Percentiles rank a stretch among this genome's conserved stretches.
Conservation (phyloP, 305 asterid genomes). For the Ajuga reptans region DNA sequence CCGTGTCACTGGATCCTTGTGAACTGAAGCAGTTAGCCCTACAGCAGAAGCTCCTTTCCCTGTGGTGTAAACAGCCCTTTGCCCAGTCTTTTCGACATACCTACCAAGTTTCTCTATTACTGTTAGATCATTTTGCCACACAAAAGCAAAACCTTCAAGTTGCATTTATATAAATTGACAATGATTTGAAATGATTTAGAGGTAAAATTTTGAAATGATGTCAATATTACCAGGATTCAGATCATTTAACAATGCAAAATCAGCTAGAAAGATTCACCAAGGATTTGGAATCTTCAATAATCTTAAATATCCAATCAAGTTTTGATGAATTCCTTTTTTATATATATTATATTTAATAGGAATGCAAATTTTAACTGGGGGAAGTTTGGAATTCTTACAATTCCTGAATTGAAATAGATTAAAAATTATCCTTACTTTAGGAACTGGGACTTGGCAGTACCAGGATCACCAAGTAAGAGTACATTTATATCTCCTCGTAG, state of each 20-base stretch:
- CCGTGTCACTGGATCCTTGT: conserved; percentile 92
- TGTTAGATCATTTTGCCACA: conserved; percentile 15
- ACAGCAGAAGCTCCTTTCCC: conserved; percentile 99
- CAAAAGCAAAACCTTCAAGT: conserved; percentile 15
- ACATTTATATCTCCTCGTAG: conserved; percentile 88
- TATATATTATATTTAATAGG: not conserved
- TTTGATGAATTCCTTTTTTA: not conserved
- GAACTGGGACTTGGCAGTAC: conserved; percentile 96
- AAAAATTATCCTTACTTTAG: conserved; percentile 59
- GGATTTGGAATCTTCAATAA: not conserved
- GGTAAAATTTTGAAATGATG: not conserved
- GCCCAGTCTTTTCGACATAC: conserved; percentile 93
- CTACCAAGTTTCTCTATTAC: conserved; percentile 31
- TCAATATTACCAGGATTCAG: not conserved
- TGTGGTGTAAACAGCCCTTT: conserved; percentile 92
- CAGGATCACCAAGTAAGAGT: conserved; percentile 95
- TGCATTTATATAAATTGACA: not conserved
- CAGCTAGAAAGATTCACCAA: not conserved
- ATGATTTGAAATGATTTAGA: not conserved
- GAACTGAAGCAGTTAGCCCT: conserved; percentile 93
- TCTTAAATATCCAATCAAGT: not conserved
- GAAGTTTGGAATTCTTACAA: not conserved
- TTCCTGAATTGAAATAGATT: not conserved
- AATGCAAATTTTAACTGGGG: not conserved
- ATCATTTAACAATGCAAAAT: not conserved